Base-by-base conservation (phyloP, 208 protist species). In the Leishmania turanica region DNA sequence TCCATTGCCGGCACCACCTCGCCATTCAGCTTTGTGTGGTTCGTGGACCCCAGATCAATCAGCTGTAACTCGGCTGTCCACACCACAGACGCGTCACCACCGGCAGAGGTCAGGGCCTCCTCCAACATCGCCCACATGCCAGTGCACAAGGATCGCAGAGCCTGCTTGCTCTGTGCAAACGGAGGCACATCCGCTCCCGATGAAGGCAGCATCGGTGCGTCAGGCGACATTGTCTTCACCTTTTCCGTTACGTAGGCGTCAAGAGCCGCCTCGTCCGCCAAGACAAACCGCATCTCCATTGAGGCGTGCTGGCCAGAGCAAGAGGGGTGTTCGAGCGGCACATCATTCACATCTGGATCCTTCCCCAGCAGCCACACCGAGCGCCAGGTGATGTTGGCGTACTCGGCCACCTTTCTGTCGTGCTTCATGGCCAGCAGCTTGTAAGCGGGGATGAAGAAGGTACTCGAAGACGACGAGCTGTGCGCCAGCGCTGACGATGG, bases 271-370 rank as follows among this genome's bases (percentile, higher is more conserved):
- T 85, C 79, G 60, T 85, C 83, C 0, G 70, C 47, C n/a, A 88
- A 56, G n/a, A 81, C 78, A 78, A 97, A 97, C 21, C 87, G 81
- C 66, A 94, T 88, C 69, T 93, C 87, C 13, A 97, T 56, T 0
- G 86, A 89, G 13, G 94, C 94, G 84, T 97, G 94, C 76, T 97
- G 94, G 1, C 78, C 77, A 19, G 94, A 97, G 83, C 94, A 97
- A 79, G 91, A 95, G 0, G 88, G 88, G 88, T 97, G 94, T 27
- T 92, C 92, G 0, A 94, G 79, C 11, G 75, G 78, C 40, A 96
- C 82, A 77, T 97, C 92, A 76, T 90, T 93, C 37, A 95, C 54
- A 7, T 42, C 72, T 7, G 82, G 79, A 34, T 96, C 92, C 54
- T 91, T 94, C 0, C 94, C 94, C 3, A 94, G 24, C 13, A 97